Percentiles rank a stretch among this genome's conserved stretches.
Conservation (phyloP, 805 yeast genomes). For the Wickerhamiella azyma region DNA sequence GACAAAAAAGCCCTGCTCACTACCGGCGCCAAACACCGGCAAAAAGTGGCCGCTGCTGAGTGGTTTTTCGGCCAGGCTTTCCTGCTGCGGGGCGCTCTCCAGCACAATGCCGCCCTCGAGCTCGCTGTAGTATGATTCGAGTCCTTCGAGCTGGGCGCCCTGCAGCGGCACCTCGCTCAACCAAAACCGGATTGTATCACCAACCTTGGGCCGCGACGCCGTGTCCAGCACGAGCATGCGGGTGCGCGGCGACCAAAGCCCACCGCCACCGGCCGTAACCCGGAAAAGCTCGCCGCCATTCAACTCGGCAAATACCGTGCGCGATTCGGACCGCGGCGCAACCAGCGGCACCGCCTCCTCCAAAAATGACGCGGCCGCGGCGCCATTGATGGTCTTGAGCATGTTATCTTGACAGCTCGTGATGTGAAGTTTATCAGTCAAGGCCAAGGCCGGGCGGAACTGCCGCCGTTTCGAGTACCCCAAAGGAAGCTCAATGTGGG, state of each 20-base stretch:
- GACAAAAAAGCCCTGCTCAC: conserved; percentile 23
- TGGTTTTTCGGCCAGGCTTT: conserved; percentile 15
- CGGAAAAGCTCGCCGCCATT: conserved; percentile 28
- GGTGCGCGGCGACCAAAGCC: conserved; percentile 62
- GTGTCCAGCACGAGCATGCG: conserved; percentile 55
- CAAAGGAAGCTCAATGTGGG: conserved; percentile 15
- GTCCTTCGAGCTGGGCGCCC: conserved; percentile 13
- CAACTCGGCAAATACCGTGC: conserved; percentile 19
- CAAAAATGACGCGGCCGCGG: conserved; percentile 44
- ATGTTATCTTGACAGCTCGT: conserved; percentile 45
- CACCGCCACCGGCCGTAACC: conserved; percentile 65
- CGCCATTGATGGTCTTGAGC: conserved; percentile 39
- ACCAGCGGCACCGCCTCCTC: conserved; percentile 25
- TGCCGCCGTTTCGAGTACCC: not conserved
- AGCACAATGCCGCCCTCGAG: conserved; percentile 11
- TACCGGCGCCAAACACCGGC: conserved; percentile 23
- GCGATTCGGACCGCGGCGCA: conserved; percentile 11
- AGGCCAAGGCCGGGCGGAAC: conserved; percentile 13
- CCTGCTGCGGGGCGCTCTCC: conserved; percentile 22
- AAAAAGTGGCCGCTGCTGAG: conserved; percentile 12
- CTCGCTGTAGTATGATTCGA: conserved; percentile 6
- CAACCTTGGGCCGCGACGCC: conserved; percentile 33
- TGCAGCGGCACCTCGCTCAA: conserved; percentile 11
- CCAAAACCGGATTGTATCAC: conserved; percentile 35
- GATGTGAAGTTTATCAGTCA: conserved; percentile 26